A percentile compares a stretch with the other conserved stretches of the same genome.
phyloP scores from a whole-genome alignment of 139 green algal species.

The Micractinium conductrix region DNA sequence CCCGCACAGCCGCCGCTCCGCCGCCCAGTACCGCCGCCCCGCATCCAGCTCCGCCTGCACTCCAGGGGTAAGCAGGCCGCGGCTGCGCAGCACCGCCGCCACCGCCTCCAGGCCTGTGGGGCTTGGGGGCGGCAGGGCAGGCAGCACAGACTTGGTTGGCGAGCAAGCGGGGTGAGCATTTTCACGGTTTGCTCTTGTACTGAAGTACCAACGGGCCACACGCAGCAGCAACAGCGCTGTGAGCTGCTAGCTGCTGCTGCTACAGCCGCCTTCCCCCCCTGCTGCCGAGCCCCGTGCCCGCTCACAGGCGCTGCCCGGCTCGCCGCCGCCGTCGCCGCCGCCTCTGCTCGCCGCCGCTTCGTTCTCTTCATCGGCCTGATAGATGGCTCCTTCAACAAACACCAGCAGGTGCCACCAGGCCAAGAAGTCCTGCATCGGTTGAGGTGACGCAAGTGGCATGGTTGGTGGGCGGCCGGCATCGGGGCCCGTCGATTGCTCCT shows the following conservation, averaged over 20 bases:
- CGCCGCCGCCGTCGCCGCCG: not conserved
- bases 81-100: not conserved
- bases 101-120: not conserved
- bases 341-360: conserved; percentile 37
- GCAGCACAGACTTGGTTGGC: not conserved
- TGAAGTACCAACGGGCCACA: too few relatives aligned
- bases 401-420: conserved; percentile 69
- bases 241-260: not conserved
- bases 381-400: conserved; percentile 77
- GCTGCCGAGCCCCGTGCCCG: too few relatives aligned
- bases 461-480: too few relatives aligned
- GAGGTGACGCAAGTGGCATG: not conserved
- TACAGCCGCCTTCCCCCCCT: not conserved
- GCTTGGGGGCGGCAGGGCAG: not conserved
- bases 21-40: conserved; percentile 72
- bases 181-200: too few relatives aligned
- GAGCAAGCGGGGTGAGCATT: too few relatives aligned
- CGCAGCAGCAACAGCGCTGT: not conserved
- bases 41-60: conserved; percentile 59
- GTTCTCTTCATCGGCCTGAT: conserved; percentile 81
- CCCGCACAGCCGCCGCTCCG: conserved; percentile 61
- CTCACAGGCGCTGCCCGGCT: not conserved
- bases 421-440: conserved; percentile 53
- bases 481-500: too few relatives aligned
- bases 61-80: conserved; percentile 40